Evolutionary conservation across 1,139 yeast species (phyloP), one percentile per base, ranked within the genome.

Genomic region (Casaregolazyma lundiana): DNA sequence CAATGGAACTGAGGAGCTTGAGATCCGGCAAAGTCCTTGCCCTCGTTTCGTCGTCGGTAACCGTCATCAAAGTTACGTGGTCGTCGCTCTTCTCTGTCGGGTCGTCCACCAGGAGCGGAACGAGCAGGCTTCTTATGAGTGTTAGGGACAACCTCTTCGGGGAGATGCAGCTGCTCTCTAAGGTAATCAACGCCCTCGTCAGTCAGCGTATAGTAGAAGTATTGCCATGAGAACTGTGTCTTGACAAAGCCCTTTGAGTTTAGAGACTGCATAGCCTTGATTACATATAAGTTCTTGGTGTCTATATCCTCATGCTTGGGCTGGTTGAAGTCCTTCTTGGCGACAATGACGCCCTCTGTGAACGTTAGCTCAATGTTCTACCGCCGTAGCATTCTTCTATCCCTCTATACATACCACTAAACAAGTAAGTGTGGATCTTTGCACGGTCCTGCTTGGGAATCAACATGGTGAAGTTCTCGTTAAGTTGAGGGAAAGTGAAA

Each of bases 211-310:
- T 94, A 94, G 96, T 92, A 94, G 81, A 92, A 94, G 84, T 88
- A 88, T 85, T 90, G 97, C 99, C 99, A 92, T 69, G 98, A 92
- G 85, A 92, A 92, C 78, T 90, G 97, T 68, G 99, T 92, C 87
- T 90, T 89, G 77, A 92, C 97, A 83, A 70, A 92, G 74, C 99
- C 99, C 79, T 84, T 89, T 63, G 98, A 92, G 72, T 96, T 89
- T 76, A 92, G 86, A 59, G 97, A 90, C 81, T 92, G 99, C 76
- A 92, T 84, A 71, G 98, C 97, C 86, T 92, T 92, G 82, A 92
- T 89, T 74, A 92, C 99, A 72, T 73, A 90, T 75, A 90, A 84
- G 95, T 90, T 89, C 80, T 80, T 90, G 81, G 96, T 85, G 78
- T 85, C 95, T 71, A 92, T 87, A 71, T 88, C 97, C 68, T 90